These are phyloP conservation scores for Senna siamea DNA, from an alignment of 306 rosid species.

Conservation along the genomic window DNA sequence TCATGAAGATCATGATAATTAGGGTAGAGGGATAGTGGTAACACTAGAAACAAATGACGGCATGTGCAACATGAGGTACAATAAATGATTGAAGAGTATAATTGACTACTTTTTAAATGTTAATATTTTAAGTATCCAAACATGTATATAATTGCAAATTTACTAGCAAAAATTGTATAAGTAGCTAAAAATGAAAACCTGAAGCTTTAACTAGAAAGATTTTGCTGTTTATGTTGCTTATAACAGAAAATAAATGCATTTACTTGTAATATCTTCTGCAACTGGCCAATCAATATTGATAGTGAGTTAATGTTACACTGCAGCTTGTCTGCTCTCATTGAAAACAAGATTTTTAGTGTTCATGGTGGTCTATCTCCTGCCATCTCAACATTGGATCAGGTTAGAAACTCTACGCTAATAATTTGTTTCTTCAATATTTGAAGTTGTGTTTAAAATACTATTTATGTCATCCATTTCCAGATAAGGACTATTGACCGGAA, in stretches of 20 bases:
- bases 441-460: slow-evolving; percentile 16
- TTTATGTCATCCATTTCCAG: slow-evolving; percentile 48
- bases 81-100: neutral
- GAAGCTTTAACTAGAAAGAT: slow-evolving; percentile 22
- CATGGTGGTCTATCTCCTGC: slow-evolving; percentile 99
- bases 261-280: slow-evolving; percentile 28
- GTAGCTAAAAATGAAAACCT: neutral
- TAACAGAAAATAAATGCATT: slow-evolving; percentile 25
- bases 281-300: slow-evolving; percentile 34
- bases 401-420: slow-evolving; percentile 39
- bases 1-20: neutral
- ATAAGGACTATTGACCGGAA: slow-evolving; percentile 93
- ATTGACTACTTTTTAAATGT: neutral
- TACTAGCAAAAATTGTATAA: neutral
- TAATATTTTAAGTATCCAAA: neutral
- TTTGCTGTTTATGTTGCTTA: slow-evolving; percentile 32
- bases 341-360: slow-evolving; percentile 91
- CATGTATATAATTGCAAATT: neutral
- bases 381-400: slow-evolving; percentile 95
- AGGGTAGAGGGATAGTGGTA: neutral
- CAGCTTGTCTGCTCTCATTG: slow-evolving; percentile 96
- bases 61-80: neutral
- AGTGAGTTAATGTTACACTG: slow-evolving; percentile 24
- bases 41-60: neutral
- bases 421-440: slow-evolving; percentile 20